phyloP scores from a whole-genome alignment of 768 basidiomycete genomes.

The Leccinum uliginosum region DNA sequence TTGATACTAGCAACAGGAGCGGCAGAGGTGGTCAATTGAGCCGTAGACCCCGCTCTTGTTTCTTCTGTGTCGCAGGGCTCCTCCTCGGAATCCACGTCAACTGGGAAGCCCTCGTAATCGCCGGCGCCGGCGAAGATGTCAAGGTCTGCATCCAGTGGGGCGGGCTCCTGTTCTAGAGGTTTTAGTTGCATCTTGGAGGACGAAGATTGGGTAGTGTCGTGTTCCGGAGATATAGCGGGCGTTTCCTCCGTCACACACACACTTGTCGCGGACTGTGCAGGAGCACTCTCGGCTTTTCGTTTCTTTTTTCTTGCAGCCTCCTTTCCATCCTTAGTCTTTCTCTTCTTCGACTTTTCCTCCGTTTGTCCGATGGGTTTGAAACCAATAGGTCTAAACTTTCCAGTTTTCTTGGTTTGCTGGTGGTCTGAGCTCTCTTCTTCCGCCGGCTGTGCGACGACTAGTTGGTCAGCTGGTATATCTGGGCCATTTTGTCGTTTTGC shows the following conservation, averaged over 20 bases:
- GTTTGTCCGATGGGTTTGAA: slow-evolving; percentile 57
- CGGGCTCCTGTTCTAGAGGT: slow-evolving; percentile 15
- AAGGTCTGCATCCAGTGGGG: slow-evolving; percentile 51
- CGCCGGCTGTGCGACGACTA: slow-evolving; percentile 8
- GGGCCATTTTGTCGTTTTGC: slow-evolving; percentile 46
- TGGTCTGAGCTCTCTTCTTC: slow-evolving; percentile 26
- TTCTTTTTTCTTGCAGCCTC: slow-evolving; percentile 55
- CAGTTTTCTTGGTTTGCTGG: slow-evolving; percentile 35
- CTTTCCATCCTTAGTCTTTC: slow-evolving; percentile 40
- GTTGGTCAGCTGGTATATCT: slow-evolving; percentile 9
- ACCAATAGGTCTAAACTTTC: slow-evolving; percentile 52
- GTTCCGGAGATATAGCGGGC: not conserved
- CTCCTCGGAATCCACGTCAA: slow-evolving; percentile 50
- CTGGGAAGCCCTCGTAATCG: slow-evolving; percentile 71
- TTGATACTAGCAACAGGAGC: slow-evolving; percentile 10
- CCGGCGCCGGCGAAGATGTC: slow-evolving; percentile 88
- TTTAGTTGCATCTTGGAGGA: slow-evolving; percentile 6
- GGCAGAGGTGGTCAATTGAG: slow-evolving; percentile 8
- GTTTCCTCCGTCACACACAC: not conserved
- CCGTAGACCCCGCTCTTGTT: slow-evolving; percentile 7
- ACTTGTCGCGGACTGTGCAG: slow-evolving; percentile 14
- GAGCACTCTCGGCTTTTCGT: slow-evolving; percentile 38
- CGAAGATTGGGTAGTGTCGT: not conserved
- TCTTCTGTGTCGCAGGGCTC: slow-evolving; percentile 16
- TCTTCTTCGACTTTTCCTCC: slow-evolving; percentile 41